Base-by-base conservation (phyloP, 768 basidiomycete genomes). In the Hygrophorus russula region DNA sequence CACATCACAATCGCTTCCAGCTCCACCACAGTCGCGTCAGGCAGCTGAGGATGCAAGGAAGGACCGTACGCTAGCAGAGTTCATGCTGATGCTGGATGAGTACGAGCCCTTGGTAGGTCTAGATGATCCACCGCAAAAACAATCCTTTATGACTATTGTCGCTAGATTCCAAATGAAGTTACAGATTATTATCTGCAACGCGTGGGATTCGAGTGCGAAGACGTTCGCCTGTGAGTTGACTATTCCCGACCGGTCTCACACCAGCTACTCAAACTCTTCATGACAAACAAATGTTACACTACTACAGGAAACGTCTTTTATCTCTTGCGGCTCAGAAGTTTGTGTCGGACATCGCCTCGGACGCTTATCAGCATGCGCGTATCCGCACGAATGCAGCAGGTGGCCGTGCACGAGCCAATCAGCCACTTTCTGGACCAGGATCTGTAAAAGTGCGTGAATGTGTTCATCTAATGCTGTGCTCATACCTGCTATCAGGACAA, bases 291-390 rank as follows among this genome's bases (percentile, higher is more conserved):
- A 46, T 36, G 46, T 7, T 15, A 34, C 39, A 36, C 32, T 39
- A 18, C 32, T 47, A 6, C 59, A 96, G 93, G 45, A 97, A 96
- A 67, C 86, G 94, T 2, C 76, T 99, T 13, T 70, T 99, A 18
- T 92, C 94, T 0, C 73, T 98, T 10, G 93, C 96, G 2, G 91
- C 96, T 0, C 96, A 99, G 57, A 97, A 98, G 57, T 98, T 99
- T 58, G 82, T 98, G 35, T 88, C 92, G 5, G 94, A 98, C 57
- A 93, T 99, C 44, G 86, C 94, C 2, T 78, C 87, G 2, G 96
- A 99, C 59, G 92, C 96, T 8, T 98, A 89, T 63, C 92, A 97
- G 56, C 94, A 97, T 62, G 96, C 96, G 6, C 86, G 94, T 24
- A 88, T 98, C 54, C 80, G 96, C 30, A 88, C 89, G 1, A 94